A percentile compares a stretch with the other conserved stretches of the same genome.
Evolutionary conservation across 2,329 filamentous ascomycete species (phyloP).

Genomic region (Fusarium praegraminearum): DNA sequence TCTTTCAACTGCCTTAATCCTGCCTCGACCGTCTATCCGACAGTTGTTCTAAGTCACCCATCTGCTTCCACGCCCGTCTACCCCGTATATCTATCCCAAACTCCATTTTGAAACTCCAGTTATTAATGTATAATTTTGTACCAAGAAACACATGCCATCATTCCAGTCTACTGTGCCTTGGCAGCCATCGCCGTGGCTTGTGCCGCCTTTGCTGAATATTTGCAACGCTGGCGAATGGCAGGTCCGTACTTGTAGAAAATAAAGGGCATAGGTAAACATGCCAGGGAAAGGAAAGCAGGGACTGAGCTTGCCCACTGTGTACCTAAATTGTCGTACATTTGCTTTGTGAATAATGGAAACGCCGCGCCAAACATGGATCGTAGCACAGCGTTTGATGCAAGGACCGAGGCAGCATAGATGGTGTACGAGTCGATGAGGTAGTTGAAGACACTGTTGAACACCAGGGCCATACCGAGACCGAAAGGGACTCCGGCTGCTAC

Average conservation of each 20-base stretch:
- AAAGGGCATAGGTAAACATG: conserved; percentile 43
- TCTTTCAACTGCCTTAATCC: no score
- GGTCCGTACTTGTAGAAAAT: conserved; percentile 41
- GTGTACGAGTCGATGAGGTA: conserved; percentile 78
- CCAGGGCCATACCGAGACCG: conserved; percentile 69
- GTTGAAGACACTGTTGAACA: conserved; percentile 73
- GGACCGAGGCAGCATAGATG: conserved; percentile 79
- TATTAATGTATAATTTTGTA: background rate
- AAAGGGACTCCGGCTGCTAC: conserved; percentile 61
- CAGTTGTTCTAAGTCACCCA: no score
- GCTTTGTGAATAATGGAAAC: conserved; percentile 43
- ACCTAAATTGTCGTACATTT: conserved; percentile 45
- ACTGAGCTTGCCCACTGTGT: conserved; percentile 45
- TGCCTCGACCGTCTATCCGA: no score
- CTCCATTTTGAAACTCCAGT: background rate
- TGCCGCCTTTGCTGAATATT: conserved; percentile 43
- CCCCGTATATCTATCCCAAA: background rate
- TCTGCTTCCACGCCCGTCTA: no score
- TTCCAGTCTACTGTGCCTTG: background rate
- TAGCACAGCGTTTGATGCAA: conserved; percentile 66
- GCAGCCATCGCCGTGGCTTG: conserved; percentile 16
- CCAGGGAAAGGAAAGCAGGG: conserved; percentile 41
- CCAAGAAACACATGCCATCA: rapidly evolving
- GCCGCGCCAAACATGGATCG: conserved; percentile 42
- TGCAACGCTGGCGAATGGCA: conserved; percentile 37